Base-by-base conservation (phyloP, 139 green algal genomes). In the Prasinococcaceae sp. region DNA sequence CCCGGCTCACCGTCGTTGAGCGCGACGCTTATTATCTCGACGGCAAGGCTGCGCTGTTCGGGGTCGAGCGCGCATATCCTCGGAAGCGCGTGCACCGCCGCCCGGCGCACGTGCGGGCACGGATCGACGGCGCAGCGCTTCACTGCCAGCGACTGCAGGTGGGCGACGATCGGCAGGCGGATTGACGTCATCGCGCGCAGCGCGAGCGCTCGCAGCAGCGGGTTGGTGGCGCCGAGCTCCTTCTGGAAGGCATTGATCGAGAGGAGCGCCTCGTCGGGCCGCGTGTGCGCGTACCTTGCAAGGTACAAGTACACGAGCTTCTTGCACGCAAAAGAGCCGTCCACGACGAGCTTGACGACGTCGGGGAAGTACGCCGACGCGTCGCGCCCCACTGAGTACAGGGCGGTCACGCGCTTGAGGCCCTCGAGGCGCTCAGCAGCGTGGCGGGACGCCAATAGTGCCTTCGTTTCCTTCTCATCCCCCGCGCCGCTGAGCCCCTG, bases 221-320 rank as follows among this genome's bases (percentile, higher is more conserved):
- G 30, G 47, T 65, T 51, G 8, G 25, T n/a, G 37, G 43, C 44
- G 27, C 30, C 47, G 10, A 65, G 42, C 40, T 65, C 57, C 35
- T 59, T 65, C 36, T 65, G 57, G 38, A 65, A 65, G 23, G 47
- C 37, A 47, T 65, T 65, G 43, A 65, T 51, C n/a, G 57, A 57
- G 10, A 65, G 38, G 2, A 65, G 28, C 6, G 57, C 48, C 47
- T 65, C 57, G 24, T 65, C 57, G n/a, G 47, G 47, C 17, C 47
- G 46, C 24, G 53, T 36, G n/a, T 65, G 44, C 37, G 57, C 57
- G 16, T 63, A 49, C 14, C 57, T 46, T 27, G 50, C 47, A 23
- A 65, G 24, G 25, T 46, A 65, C 22, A 58, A 45, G 46, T 65
- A 65, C 47, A 65, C 57, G 3, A 65, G 36, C 22, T 39, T 39